Conservation (phyloP, 2,329 filamentous ascomycete species). For the Pestalotiopsis sp. region DNA sequence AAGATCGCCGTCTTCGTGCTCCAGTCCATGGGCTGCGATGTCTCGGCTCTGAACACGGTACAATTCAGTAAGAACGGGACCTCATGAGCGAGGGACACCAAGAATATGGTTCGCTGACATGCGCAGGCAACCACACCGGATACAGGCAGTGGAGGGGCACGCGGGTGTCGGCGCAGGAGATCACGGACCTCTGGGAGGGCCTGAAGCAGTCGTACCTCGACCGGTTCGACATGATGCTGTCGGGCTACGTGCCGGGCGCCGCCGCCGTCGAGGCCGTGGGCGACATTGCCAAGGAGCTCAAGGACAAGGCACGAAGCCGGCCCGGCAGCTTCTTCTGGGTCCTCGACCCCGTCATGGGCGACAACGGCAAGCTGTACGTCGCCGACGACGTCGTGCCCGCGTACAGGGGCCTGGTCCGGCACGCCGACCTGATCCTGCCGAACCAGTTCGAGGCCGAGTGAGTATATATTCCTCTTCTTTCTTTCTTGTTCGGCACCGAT, state of each 20-base stretch:
- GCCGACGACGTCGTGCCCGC: constrained; percentile 88
- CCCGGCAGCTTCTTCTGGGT: constrained; percentile 94
- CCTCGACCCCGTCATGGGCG: constrained; percentile 97
- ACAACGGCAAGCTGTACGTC: constrained; percentile 90
- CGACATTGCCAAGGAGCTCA: constrained; percentile 79
- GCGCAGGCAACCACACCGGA: constrained; percentile 87
- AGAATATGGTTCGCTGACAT: background rate
- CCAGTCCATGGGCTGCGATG: constrained; percentile 91
- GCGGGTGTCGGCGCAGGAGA: constrained; percentile 78
- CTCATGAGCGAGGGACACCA: background rate
- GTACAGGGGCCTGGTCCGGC: constrained; percentile 76
- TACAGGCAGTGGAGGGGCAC: constrained; percentile 89
- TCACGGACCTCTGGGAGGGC: constrained; percentile 81
- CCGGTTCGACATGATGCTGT: constrained; percentile 91
- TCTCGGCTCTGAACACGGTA: constrained; percentile 92
- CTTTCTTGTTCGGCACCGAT: background rate
- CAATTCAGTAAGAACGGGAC: constrained; percentile 77
- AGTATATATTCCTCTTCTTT: constrained; percentile 30
- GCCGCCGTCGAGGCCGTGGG: constrained; percentile 84
- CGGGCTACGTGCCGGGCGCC: constrained; percentile 90
- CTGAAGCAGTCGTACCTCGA: constrained; percentile 82
- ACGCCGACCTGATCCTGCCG: constrained; percentile 89
- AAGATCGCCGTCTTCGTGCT: constrained; percentile 95
- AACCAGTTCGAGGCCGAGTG: constrained; percentile 98
- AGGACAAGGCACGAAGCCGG: constrained; percentile 57